Base-by-base conservation (phyloP, 2,329 filamentous ascomycete genomes). In the Pestalotiopsis fici region DNA sequence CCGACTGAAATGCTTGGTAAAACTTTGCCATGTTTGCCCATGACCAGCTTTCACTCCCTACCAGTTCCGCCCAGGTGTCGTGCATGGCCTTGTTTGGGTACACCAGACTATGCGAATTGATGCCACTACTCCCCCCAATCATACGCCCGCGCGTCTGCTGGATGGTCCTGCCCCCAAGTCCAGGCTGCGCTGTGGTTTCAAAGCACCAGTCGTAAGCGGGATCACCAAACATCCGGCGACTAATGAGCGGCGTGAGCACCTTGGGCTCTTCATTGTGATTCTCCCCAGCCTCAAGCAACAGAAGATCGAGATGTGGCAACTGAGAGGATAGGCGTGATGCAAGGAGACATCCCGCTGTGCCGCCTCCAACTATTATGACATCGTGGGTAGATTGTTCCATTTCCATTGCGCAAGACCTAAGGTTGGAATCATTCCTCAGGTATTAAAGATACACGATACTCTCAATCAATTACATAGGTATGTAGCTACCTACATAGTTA, bases 81-180 rank as follows among this genome's bases (percentile, higher is more conserved):
- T 69, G 28, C n/a, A 61, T 47, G 2, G 65, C 35, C 27, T 69
- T 66, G 12, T 69, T 65, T 0, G 35, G 68, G 7, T 65, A 25
- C 18, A 39, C 47, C 25, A 73, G 69, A 2, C 57, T 18, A n/a
- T 69, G 57, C 1, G 65, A 64, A 55, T 73, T 72, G 0, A 73
- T 9, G 4, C 50, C 68, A 60, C 70, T 71, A 3, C 66, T 69
- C 2, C 70, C 70, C 9, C 71, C 71, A 3, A 72, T 37, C 25
- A 69, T 13, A 4, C 62, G 66, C 2, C 70, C 71, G 12, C 59
- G 50, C 6, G 69, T 31, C 12, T 60, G 57, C 18, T 35, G 57
- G 15, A 60, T 60, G 13, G n/a, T 23, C 18, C 57, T 15, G 9
- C 28, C 28, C 0, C 31, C 31, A 6, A 60, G 57, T 13, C 21